These are phyloP conservation scores for Xylaria sp. DNA, from an alignment of 2,329 filamentous ascomycete genomes.

Conservation along the genomic window DNA sequence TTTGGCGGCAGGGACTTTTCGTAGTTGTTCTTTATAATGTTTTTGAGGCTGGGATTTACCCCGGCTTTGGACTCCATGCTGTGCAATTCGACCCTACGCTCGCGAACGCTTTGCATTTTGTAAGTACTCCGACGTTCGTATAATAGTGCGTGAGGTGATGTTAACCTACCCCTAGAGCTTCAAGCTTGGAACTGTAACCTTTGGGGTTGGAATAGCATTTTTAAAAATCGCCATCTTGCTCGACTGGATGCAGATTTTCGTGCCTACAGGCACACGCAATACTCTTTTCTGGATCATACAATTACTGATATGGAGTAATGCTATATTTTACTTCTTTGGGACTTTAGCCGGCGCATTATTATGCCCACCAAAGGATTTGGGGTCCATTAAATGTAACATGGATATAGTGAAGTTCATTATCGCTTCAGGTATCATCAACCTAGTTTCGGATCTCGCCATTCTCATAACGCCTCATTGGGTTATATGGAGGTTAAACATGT, in stretches of 20 bases:
- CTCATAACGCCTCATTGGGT: conserved; percentile 31
- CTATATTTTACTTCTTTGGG: conserved; percentile 29
- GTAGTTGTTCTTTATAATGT: conserved; percentile 20
- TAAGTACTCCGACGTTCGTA: neutral
- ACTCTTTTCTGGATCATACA: conserved; percentile 22
- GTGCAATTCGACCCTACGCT: conserved; percentile 25
- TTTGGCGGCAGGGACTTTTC: conserved; percentile 12
- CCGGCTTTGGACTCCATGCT: conserved; percentile 23
- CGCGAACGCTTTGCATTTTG: conserved; percentile 22
- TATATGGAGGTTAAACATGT: conserved; percentile 32
- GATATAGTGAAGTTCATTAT: conserved; percentile 19
- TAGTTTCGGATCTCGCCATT: conserved; percentile 33
- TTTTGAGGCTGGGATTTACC: conserved; percentile 28
- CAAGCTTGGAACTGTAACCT: conserved; percentile 19
- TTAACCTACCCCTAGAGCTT: conserved; percentile 8
- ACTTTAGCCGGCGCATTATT: conserved; percentile 27
- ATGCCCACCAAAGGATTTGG: conserved; percentile 12
- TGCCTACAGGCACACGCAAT: conserved; percentile 22
- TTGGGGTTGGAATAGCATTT: conserved; percentile 24
- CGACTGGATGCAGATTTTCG: conserved; percentile 28
- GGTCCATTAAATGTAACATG: conserved; percentile 6
- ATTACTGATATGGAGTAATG: conserved; percentile 19
- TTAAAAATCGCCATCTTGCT: conserved; percentile 28
- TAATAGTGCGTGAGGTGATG: neutral
- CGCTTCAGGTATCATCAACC: conserved; percentile 28